Percentiles rank a stretch among this genome's conserved stretches.
These are phyloP conservation scores for Pezicula carpinea DNA, from an alignment of 2,329 filamentous ascomycete species.

Conservation along the genomic window DNA sequence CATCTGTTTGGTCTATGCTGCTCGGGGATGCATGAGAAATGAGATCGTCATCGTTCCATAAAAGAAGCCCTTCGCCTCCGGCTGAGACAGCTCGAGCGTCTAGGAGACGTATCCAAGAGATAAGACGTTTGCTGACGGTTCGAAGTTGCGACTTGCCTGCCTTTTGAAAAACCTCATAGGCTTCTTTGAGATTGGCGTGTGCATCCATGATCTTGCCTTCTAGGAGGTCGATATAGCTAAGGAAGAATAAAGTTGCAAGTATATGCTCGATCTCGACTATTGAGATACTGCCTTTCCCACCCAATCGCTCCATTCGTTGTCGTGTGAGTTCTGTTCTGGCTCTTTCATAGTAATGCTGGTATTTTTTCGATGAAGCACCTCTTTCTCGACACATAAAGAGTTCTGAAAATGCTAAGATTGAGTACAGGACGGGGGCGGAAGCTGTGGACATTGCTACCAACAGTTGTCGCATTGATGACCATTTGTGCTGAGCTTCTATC, in stretches of 20 bases:
- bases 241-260: slow-evolving; percentile 47
- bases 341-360: slow-evolving; percentile 10
- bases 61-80: slow-evolving; percentile 49
- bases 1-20: slow-evolving; percentile 31
- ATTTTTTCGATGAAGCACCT: slow-evolving; percentile 12
- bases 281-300: slow-evolving; percentile 1
- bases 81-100: slow-evolving; percentile 52
- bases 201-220: slow-evolving; percentile 39
- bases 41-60: slow-evolving; percentile 44
- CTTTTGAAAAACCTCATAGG: slow-evolving; percentile 42
- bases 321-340: slow-evolving; percentile 4
- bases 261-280: slow-evolving; percentile 31
- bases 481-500: slow-evolving; percentile 48
- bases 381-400: slow-evolving; percentile 24
- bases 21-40: slow-evolving; percentile 40
- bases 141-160: slow-evolving; percentile 34
- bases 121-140: slow-evolving; percentile 40
- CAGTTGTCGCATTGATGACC: slow-evolving; percentile 43
- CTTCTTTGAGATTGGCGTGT: slow-evolving; percentile 44
- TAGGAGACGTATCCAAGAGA: slow-evolving; percentile 51
- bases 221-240: slow-evolving; percentile 48
- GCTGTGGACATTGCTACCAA: slow-evolving; percentile 42
- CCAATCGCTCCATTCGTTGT: not conserved
- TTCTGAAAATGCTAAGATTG: slow-evolving; percentile 48
- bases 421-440: slow-evolving; percentile 41